A percentile compares a stretch with the other conserved stretches of the same genome.
Conservation (phyloP, 805 yeast species). For the Yarrowia sp. region DNA sequence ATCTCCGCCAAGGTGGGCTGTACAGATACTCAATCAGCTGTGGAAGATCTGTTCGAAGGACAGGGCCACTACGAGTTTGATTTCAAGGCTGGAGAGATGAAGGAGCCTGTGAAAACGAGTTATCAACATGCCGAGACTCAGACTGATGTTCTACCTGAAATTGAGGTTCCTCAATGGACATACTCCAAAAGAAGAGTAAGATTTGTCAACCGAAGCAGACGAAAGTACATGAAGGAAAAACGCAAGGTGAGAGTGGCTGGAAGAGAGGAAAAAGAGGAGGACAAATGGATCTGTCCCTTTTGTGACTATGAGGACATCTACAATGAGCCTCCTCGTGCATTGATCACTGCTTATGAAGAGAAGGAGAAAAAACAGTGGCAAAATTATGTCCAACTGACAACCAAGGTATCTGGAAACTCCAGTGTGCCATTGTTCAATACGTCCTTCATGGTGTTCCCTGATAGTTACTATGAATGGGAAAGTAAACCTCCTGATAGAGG, state of each 20-base stretch:
- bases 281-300: neutral
- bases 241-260: neutral
- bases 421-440: neutral
- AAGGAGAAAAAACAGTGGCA: neutral
- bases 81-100: neutral
- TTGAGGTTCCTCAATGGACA: neutral
- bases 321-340: neutral
- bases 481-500: neutral
- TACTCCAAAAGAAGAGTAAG: neutral
- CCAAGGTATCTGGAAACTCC: neutral
- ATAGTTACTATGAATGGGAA: neutral
- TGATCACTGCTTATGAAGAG: neutral
- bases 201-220: constrained; percentile 1
- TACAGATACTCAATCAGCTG: neutral
- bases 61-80: neutral
- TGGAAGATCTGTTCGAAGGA: neutral
- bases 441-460: neutral
- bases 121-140: neutral
- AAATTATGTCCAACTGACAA: neutral
- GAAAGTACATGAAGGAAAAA: constrained; percentile 6
- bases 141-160: neutral
- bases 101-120: neutral
- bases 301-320: constrained; percentile 5
- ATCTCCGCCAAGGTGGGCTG: neutral
- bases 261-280: neutral